A percentile compares a stretch with the other conserved stretches of the same genome.
phyloP scores from a whole-genome alignment of 371 early-diverging fungal species.

The Lichtheimia hyalospora region DNA sequence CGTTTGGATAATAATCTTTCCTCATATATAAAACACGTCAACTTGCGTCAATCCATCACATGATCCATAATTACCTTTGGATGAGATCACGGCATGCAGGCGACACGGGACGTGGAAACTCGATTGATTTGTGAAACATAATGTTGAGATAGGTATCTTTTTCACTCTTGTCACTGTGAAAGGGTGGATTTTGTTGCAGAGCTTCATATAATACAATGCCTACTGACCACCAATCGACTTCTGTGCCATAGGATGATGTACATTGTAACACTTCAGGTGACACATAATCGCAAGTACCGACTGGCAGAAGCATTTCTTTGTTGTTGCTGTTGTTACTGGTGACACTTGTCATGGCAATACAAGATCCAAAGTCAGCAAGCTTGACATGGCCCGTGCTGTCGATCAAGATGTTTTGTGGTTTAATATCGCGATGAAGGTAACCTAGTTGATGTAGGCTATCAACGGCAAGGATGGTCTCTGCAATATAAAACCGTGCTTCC shows the following conservation, averaged over 20 bases:
- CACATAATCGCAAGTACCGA: constrained; percentile 96
- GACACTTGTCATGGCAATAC: constrained; percentile 31
- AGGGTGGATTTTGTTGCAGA: constrained; percentile 91
- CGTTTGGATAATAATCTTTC: constrained; percentile 71
- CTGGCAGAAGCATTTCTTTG: constrained; percentile 50
- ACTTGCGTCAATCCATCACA: not conserved
- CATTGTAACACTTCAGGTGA: constrained; percentile 90
- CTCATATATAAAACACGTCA: not conserved
- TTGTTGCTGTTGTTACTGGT: constrained; percentile 45
- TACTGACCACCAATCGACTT: constrained; percentile 99
- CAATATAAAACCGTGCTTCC: constrained; percentile 94
- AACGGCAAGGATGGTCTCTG: constrained; percentile 92
- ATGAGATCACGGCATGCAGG: constrained; percentile 82
- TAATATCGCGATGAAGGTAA: constrained; percentile 93
- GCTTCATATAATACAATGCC: constrained; percentile 97
- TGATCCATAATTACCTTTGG: constrained; percentile 47
- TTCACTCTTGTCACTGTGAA: constrained; percentile 78
- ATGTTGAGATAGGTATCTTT: constrained; percentile 89
- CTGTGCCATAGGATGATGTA: constrained; percentile 83
- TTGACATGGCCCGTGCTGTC: constrained; percentile 80
- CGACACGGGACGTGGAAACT: constrained; percentile 66
- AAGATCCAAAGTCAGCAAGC: constrained; percentile 90
- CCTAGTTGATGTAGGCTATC: constrained; percentile 90
- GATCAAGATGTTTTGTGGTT: constrained; percentile 81
- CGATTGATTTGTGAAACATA: constrained; percentile 57